Evolutionary conservation across 1,284 basidiomycete genomes (phyloP), one percentile per base, ranked within the genome.

Genomic region (Amylostereum chailletii): DNA sequence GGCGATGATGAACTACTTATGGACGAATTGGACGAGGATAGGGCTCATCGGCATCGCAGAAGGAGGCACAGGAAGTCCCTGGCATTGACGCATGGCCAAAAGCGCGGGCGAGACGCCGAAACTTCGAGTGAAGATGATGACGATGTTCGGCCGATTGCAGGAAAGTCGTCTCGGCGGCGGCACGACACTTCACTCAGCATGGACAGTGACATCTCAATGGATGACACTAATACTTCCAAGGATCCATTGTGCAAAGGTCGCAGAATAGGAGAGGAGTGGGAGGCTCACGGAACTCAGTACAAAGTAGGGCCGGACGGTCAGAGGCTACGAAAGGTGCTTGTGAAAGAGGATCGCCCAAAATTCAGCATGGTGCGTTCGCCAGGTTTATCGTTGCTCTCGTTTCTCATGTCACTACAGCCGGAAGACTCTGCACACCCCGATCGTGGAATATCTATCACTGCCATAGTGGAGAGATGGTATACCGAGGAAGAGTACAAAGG

Each of bases 341-440:
- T 89, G 41, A 88, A 79, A 67, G 82, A 80, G 62, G 75, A 76
- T 11, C 72, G 76, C 53, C 79, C 76, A 44, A 79, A 76, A 51
- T 90, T 82, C 57, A 69, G 71, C 43, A 90, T 90, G 86, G 86
- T 87, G 58, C 31, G 41, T 49, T 46, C 50, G 33, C 30, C 53
- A 19, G 19, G 19, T 19, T 19, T 19, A 19, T 19, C 19, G 19
- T 19, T 19, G 19, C 19, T 19, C 19, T 40, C 49, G 19, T 34
- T 31, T 6, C 50, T 27, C 34, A 4, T 45, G 45, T 53, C 11
- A 54, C 36, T 27, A 32, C 54, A 90, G 87, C 86, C 86, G 2
- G 67, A 74, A 50, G 86, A 90, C 59, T 89, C 86, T 11, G 71
- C 79, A 49, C 87, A 90, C 61, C 83, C 83, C 2, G 86, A 90